These are phyloP conservation scores for Verticillium nonalfalfae DNA, from an alignment of 2,329 filamentous ascomycete genomes.

Conservation along the genomic window DNA sequence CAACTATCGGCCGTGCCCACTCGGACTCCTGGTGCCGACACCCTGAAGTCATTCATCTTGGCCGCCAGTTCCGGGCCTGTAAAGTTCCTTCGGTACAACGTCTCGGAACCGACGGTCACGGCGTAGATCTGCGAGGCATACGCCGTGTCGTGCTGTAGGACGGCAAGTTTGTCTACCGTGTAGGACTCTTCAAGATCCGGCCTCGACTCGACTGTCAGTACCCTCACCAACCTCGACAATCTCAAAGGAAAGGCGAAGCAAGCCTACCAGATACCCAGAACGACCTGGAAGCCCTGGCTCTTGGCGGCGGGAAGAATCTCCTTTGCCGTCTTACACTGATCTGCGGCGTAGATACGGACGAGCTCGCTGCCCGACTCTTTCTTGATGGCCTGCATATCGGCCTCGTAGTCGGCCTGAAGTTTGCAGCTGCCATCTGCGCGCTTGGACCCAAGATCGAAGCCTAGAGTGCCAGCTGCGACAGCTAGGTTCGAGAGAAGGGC, in stretches of 20 bases:
- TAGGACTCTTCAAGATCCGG: constrained; percentile 58
- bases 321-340: constrained; percentile 58
- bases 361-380: constrained; percentile 41
- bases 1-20: constrained; percentile 66
- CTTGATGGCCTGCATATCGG: constrained; percentile 57
- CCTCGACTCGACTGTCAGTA: constrained; percentile 26
- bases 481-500: constrained; percentile 23
- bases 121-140: constrained; percentile 56
- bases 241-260: background rate
- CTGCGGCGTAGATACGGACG: constrained; percentile 61
- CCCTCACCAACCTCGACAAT: background rate
- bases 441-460: constrained; percentile 62
- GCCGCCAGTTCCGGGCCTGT: constrained; percentile 51
- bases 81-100: constrained; percentile 63
- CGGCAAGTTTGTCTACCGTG: constrained; percentile 50
- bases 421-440: constrained; percentile 57
- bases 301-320: constrained; percentile 61
- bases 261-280: constrained; percentile 63
- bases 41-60: constrained; percentile 57
- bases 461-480: constrained; percentile 37
- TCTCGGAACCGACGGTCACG: constrained; percentile 66
- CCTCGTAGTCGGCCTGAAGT: constrained; percentile 52
- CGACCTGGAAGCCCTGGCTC: constrained; percentile 56
- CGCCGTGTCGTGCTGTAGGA: constrained; percentile 31
- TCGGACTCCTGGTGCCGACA: constrained; percentile 44